phyloP scores from a whole-genome alignment of 352 stramenopile species.

The Pythium vanterpoolii region DNA sequence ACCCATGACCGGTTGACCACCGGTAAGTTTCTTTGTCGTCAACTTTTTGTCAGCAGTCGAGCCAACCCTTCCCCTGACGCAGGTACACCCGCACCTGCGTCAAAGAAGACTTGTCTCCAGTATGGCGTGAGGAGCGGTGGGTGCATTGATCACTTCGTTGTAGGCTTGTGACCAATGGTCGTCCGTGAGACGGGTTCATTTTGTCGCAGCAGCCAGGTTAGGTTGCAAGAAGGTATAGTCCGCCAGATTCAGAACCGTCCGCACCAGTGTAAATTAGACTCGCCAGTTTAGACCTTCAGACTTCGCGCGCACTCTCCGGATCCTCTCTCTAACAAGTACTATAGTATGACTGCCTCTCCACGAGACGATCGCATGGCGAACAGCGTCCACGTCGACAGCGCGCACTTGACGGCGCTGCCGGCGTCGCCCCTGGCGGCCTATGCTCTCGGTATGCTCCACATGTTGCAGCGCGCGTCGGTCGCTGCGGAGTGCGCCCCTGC shows the following conservation, averaged over 20 bases:
- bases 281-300: slow-evolving; percentile 13
- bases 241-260: not conserved
- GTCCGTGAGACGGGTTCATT: slow-evolving; percentile 14
- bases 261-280: not conserved
- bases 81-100: too few relatives aligned
- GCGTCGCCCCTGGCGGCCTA: slow-evolving; percentile 31
- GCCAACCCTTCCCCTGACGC: too few relatives aligned
- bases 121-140: not conserved
- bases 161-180: slow-evolving; percentile 13
- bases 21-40: too few relatives aligned
- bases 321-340: not conserved
- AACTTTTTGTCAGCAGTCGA: not conserved
- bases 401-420: slow-evolving; percentile 23
- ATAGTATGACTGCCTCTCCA: slow-evolving; percentile 2
- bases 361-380: not conserved
- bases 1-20: not conserved
- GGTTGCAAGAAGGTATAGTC: slow-evolving; percentile 18
- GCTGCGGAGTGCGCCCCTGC: slow-evolving; percentile 1
- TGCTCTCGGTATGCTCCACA: slow-evolving; percentile 32
- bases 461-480: slow-evolving; percentile 8
- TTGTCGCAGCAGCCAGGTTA: slow-evolving; percentile 20
- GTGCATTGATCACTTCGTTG: not conserved
- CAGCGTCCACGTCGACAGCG: slow-evolving; percentile 1
- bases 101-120: not conserved
- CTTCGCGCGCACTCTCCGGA: not conserved